These are phyloP conservation scores for Fusarium pseudocircinatum DNA, from an alignment of 2,329 filamentous ascomycete genomes.

Conservation along the genomic window DNA sequence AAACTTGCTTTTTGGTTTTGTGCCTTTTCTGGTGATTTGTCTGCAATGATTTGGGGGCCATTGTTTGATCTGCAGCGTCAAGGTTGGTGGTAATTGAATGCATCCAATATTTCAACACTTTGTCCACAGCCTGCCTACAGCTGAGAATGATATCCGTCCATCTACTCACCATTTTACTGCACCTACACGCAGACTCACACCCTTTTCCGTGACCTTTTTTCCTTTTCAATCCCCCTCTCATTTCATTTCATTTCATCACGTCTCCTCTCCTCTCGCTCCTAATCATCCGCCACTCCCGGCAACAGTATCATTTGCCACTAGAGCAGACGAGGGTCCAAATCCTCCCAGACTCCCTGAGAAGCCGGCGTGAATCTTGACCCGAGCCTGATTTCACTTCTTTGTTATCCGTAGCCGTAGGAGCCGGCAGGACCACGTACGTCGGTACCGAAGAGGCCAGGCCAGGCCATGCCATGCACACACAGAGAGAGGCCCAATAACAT, in stretches of 20 bases:
- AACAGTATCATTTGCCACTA: background rate
- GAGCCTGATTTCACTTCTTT: background rate
- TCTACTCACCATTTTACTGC: background rate
- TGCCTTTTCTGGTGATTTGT: background rate
- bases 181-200: background rate
- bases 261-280: background rate
- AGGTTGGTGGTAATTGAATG: background rate
- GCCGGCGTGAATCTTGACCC: background rate
- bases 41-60: background rate
- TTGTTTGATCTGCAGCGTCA: background rate
- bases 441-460: background rate
- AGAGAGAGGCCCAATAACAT: conserved; percentile 8
- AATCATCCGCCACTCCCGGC: background rate
- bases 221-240: background rate
- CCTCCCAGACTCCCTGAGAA: background rate
- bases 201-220: background rate
- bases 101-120: background rate
- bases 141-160: background rate
- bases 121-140: background rate
- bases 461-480: background rate
- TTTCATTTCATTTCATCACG: background rate
- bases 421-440: conserved; percentile 4
- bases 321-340: background rate
- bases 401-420: background rate
- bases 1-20: background rate